Base-by-base conservation (phyloP, 129 eudicot genomes). In the Centaurea solstitialis region DNA sequence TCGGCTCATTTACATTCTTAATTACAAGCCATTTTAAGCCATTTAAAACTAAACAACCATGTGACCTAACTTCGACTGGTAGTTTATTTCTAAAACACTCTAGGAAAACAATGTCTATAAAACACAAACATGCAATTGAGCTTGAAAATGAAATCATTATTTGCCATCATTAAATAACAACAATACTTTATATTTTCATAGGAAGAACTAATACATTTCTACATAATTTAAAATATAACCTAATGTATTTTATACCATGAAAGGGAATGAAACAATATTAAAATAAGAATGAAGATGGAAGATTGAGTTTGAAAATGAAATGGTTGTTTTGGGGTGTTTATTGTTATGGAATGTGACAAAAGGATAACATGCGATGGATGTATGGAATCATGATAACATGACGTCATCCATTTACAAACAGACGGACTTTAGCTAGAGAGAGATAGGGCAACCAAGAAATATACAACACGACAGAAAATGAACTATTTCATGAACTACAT, bases 331-430 rank as follows among this genome's bases (percentile, higher is more conserved):
- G 65, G 6, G 22, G 22, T 5, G 65, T 57, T 57, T n/a, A 57
- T 57, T 57, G 65, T n/a, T 2, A 57, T 57, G 65, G 65, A 57
- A 57, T 57, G 65, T 57, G 65, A 57, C 65, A 86, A 76, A 47
- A 21, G 53, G 5, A 68, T 68, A 68, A 68, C 82, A 78, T 68
- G 75, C 75, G n/a, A 78, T n/a, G n/a, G n/a, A 78, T 77, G 81
- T 64, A 76, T 76, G 64, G 62, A 65, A 77, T 62, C 68, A 75
- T 59, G 45, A 76, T 35, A 77, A 65, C 68, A 78, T 43, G 82
- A 78, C 75, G 15, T 78, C 75, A 43, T n/a, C 33, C 45, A 45
- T 78, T 2, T 26, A 26, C 30, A 26, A 26, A 68, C 82, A 78
- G 45, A 78, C 68, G 47, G 67, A 78, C 81, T n/a, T n/a, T n/a